Conservation (phyloP, 192 early-diverging fungal genomes). For the Thoreauomyces humboldtii region DNA sequence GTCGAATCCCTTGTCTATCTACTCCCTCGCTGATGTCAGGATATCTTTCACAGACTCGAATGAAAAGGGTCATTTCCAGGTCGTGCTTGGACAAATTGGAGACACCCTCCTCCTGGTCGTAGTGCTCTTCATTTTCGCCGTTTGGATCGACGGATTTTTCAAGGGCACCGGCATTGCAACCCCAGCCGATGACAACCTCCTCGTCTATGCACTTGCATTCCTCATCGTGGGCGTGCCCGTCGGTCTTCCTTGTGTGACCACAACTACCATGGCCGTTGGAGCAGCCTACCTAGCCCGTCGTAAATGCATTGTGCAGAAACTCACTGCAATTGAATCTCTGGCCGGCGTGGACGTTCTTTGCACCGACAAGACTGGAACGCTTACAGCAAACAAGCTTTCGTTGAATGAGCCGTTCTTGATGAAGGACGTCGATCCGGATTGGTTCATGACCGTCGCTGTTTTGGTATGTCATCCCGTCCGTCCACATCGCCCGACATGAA, state of each 20-base stretch:
- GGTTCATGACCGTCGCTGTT: constrained; percentile 65
- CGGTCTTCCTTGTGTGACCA: constrained; percentile 85
- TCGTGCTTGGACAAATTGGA: background rate
- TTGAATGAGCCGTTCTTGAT: constrained; percentile 18
- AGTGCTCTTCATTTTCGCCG: constrained; percentile 36
- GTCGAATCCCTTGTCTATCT: no score
- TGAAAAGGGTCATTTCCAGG: background rate
- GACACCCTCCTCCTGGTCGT: constrained; percentile 29
- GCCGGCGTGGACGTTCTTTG: constrained; percentile 70
- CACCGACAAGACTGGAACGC: constrained; percentile 92
- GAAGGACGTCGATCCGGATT: constrained; percentile 35
- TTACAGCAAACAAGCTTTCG: constrained; percentile 78
- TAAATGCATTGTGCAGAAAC: constrained; percentile 76
- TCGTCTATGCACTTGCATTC: constrained; percentile 70
- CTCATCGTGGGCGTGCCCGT: constrained; percentile 84
- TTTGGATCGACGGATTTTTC: constrained; percentile 43
- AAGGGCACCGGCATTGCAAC: constrained; percentile 73
- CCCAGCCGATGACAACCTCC: constrained; percentile 81
- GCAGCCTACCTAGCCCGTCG: constrained; percentile 80
- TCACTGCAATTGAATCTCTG: constrained; percentile 83
- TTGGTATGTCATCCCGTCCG: constrained; percentile 28
- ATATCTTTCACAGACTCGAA: background rate
- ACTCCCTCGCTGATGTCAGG: no score
- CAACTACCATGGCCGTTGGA: constrained; percentile 78
- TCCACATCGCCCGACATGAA: background rate